Evolutionary conservation across 805 yeast species (phyloP), one percentile per base, ranked within the genome.

Genomic region (Nakazawaea holstii): DNA sequence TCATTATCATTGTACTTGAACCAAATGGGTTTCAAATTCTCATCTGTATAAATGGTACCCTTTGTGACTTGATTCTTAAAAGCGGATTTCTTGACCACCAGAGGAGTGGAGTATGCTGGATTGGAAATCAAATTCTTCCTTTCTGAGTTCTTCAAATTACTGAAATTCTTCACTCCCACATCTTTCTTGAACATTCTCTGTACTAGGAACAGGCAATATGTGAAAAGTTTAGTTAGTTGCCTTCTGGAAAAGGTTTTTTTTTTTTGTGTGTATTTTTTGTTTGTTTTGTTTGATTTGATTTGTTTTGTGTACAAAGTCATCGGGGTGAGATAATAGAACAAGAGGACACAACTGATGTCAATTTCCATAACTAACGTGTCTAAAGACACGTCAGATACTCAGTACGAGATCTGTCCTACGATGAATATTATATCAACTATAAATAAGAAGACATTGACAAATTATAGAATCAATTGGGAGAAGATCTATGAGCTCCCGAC

Each of bases 141-240:
- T 53, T 89, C 97, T 0, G 96, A 85, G 11, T 87, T 78, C 64
- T 89, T 90, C 50, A 94, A 71, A 55, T 88, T 87, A 17, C 95
- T 77, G 44, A 80, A 70, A 3, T 95, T 82, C 65, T 90, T 91
- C 49, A 84, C 69, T 58, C 69, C 70, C 13, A 80, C 75, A 39
- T 72, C 70, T 51, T 79, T 80, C 54, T 74, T 70, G 55, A 80
- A 80, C 84, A 79, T 79, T 39, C 14, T 47, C 28, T 24, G 15
- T 13, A 13, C 8, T 13, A 3, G 9, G 29, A 39, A 24, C 39
- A 10, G 24, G 24, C 24, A 20, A 20, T 20, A 20, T 20, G 24
- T 20, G 24, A 20, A 20, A 20, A 20, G 24, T 20, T 20, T 3
- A 20, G 5, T 20, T 3, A 20, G 5, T 20, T 20, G 24, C 24